Percentiles rank a stretch among this genome's conserved stretches.
Conservation (phyloP, 2,329 filamentous ascomycete genomes). For the Ceratocystis harringtonii region DNA sequence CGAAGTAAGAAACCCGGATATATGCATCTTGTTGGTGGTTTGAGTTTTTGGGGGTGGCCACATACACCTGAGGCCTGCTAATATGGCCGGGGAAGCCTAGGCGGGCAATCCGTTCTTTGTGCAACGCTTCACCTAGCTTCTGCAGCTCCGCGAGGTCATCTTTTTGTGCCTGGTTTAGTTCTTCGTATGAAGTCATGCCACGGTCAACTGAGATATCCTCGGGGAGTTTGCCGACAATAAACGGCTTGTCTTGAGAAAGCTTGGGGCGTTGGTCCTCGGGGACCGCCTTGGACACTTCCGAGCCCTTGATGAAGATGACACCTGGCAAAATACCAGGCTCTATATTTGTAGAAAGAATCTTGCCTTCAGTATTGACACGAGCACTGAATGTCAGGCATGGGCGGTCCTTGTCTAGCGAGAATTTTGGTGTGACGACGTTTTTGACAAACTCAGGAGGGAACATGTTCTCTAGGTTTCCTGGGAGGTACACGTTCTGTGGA, state of each 20-base stretch:
- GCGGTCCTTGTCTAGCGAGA: conserved; percentile 38
- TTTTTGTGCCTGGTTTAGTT: conserved; percentile 31
- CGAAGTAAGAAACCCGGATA: conserved; percentile 27
- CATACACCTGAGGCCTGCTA: background rate
- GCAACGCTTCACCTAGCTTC: conserved; percentile 33
- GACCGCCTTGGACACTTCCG: conserved; percentile 33
- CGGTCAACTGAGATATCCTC: conserved; percentile 24
- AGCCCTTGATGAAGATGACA: conserved; percentile 42
- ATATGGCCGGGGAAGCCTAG: background rate
- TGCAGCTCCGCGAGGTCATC: conserved; percentile 35
- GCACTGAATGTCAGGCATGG: conserved; percentile 49
- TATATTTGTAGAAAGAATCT: conserved; percentile 39
- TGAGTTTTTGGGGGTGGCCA: background rate
- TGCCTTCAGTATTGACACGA: conserved; percentile 36
- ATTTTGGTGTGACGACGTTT: conserved; percentile 31
- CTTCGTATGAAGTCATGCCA: conserved; percentile 29
- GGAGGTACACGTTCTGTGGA: conserved; percentile 44
- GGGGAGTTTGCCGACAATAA: conserved; percentile 23
- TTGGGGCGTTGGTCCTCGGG: conserved; percentile 14
- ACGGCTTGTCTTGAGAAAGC: conserved; percentile 18
- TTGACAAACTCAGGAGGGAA: conserved; percentile 29
- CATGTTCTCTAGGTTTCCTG: conserved; percentile 44
- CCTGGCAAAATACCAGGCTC: conserved; percentile 38
- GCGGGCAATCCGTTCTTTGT: conserved; percentile 26
- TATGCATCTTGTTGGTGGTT: conserved; percentile 34